These are phyloP conservation scores for Starmerella ratchasimensis DNA, from an alignment of 805 yeast species.

Conservation along the genomic window DNA sequence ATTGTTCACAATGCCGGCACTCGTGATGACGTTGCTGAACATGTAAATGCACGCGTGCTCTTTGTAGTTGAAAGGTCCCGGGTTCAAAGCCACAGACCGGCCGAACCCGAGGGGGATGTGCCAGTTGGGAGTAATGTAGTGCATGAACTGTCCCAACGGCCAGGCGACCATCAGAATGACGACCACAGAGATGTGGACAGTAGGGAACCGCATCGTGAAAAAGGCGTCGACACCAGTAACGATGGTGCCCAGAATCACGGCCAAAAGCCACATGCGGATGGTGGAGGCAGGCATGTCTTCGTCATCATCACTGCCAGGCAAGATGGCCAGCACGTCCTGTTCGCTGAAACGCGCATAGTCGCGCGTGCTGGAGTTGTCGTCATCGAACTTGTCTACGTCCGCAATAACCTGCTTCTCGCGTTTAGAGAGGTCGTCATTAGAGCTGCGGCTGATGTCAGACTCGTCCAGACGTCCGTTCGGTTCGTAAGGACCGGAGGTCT, in stretches of 20 bases:
- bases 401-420: background rate
- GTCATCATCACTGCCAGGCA: constrained; percentile 31
- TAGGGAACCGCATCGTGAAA: constrained; percentile 46
- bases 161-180: constrained; percentile 50
- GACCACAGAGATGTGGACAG: constrained; percentile 37
- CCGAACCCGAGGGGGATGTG: constrained; percentile 21
- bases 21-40: constrained; percentile 12
- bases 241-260: constrained; percentile 38
- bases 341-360: constrained; percentile 7
- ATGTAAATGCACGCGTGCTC: constrained; percentile 48
- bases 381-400: background rate
- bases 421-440: no score
- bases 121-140: constrained; percentile 26
- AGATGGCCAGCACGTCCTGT: constrained; percentile 10
- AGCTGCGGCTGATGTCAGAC: no score
- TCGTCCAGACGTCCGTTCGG: no score
- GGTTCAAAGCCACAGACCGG: constrained; percentile 34
- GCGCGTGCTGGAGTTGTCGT: background rate
- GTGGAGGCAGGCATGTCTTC: constrained; percentile 38
- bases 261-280: constrained; percentile 42
- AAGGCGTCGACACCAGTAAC: constrained; percentile 48
- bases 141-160: constrained; percentile 48
- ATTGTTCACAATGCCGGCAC: constrained; percentile 24
- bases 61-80: constrained; percentile 49
- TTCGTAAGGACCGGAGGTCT: no score